Evolutionary conservation across 1,284 basidiomycete species (phyloP).

Genomic region (Naganishia sp.): DNA sequence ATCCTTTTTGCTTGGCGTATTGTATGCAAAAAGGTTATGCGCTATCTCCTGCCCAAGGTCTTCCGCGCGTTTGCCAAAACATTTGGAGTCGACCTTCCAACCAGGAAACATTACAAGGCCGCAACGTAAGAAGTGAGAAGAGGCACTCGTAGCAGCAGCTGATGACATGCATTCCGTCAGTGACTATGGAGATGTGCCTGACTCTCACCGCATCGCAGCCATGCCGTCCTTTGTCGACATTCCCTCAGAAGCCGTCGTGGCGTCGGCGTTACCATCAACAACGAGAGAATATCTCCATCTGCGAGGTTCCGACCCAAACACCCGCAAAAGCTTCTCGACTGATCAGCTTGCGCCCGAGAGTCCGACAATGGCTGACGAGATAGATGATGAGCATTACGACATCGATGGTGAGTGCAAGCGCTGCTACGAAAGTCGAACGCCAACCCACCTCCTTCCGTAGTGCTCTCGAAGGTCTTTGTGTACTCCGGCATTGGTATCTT

Average conservation of each 20-base stretch:
- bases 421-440: constrained; percentile 9
- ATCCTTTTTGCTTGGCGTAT: constrained; percentile 81
- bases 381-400: constrained; percentile 70
- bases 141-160: neutral
- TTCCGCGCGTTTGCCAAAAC: constrained; percentile 69
- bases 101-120: constrained; percentile 78
- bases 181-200: constrained; percentile 68
- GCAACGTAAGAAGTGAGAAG: constrained; percentile 62
- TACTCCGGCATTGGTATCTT: constrained; percentile 81
- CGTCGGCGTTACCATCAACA: constrained; percentile 26
- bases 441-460: constrained; percentile 52
- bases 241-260: constrained; percentile 49
- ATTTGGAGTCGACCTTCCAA: constrained; percentile 62
- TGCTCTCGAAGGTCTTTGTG: constrained; percentile 86
- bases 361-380: constrained; percentile 37
- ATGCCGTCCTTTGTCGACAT: constrained; percentile 86
- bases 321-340: no score
- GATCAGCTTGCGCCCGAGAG: neutral
- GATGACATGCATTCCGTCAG: constrained; percentile 34
- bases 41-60: constrained; percentile 72
- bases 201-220: constrained; percentile 64
- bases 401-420: constrained; percentile 65
- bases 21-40: constrained; percentile 72
- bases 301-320: constrained; percentile 3
- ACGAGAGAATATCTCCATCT: constrained; percentile 26